Percentiles rank a stretch among this genome's conserved stretches.
phyloP scores from a whole-genome alignment of 1,139 yeast genomes.

The Groenewaldozyma sp. region DNA sequence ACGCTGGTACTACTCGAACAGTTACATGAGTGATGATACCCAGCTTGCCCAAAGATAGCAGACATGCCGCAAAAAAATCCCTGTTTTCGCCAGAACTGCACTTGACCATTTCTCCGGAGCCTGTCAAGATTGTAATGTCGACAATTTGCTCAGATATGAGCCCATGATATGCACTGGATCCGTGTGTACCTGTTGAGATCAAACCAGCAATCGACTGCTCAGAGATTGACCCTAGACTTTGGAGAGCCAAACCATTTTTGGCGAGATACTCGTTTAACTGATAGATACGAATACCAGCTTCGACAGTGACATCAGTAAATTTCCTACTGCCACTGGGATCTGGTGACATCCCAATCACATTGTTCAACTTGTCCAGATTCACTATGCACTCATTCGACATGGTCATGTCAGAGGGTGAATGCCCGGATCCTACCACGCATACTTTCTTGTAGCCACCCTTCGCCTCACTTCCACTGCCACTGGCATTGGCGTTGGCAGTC shows the following conservation, averaged over 20 bases:
- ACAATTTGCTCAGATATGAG: slow-evolving; percentile 83
- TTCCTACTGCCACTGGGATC: slow-evolving; percentile 43
- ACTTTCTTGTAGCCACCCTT: slow-evolving; percentile 28
- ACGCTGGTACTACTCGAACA: slow-evolving; percentile 72
- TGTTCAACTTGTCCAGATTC: slow-evolving; percentile 67
- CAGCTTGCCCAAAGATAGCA: slow-evolving; percentile 80
- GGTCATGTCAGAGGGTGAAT: slow-evolving; percentile 87
- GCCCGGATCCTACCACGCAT: slow-evolving; percentile 89
- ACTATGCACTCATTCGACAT: slow-evolving; percentile 86
- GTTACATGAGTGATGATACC: slow-evolving; percentile 90
- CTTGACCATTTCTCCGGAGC: slow-evolving; percentile 56
- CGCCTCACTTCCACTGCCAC: too few relatives aligned
- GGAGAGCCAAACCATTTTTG: slow-evolving; percentile 63
- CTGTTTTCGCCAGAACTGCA: slow-evolving; percentile 63
- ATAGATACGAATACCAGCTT: slow-evolving; percentile 81
- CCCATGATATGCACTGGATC: slow-evolving; percentile 89
- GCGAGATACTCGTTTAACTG: slow-evolving; percentile 65
- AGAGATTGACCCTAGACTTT: slow-evolving; percentile 86
- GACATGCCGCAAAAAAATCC: slow-evolving; percentile 73
- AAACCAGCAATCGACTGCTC: slow-evolving; percentile 93
- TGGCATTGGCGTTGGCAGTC: slow-evolving; percentile 47
- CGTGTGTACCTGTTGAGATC: slow-evolving; percentile 94
- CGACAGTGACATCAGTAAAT: slow-evolving; percentile 84
- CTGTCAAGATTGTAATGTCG: slow-evolving; percentile 53
- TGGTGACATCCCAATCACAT: slow-evolving; percentile 34